phyloP scores from a whole-genome alignment of 495 filamentous ascomycete genomes.

The Hyphodiscus hymeniophilus region DNA sequence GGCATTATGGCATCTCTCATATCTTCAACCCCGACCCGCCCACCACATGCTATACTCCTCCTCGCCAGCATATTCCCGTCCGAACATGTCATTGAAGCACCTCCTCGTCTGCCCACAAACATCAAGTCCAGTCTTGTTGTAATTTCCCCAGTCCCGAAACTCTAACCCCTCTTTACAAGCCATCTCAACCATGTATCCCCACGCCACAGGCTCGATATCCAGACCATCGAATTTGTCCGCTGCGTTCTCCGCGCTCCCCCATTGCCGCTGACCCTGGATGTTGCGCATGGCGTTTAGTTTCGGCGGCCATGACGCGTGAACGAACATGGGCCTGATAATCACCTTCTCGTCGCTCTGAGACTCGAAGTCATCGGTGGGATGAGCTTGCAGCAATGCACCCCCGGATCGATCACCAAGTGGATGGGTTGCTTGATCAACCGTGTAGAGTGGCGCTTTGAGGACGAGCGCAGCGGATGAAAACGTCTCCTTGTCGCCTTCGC shows the following conservation, averaged over 20 bases:
- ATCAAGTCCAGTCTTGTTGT: not conserved
- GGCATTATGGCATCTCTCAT: no score
- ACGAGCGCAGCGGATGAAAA: constrained; percentile 48
- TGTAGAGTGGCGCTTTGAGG: constrained; percentile 18
- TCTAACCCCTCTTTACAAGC: constrained; percentile 1
- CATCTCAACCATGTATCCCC: constrained; percentile 8
- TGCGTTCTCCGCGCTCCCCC: not conserved
- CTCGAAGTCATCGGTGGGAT: not conserved
- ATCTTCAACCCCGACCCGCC: no score
- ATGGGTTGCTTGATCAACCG: not conserved
- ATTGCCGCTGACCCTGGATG: not conserved
- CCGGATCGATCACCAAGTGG: constrained; percentile 1
- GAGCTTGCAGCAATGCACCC: not conserved
- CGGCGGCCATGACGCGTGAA: constrained; percentile 7
- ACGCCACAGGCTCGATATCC: constrained; percentile 5
- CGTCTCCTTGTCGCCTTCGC: constrained; percentile 59
- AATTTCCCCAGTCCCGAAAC: constrained; percentile 5
- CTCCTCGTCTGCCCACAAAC: constrained; percentile 5
- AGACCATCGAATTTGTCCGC: not conserved
- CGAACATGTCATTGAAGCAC: not conserved
- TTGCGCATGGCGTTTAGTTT: constrained; percentile 7
- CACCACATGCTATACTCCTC: not conserved
- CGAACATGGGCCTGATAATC: constrained; percentile 5
- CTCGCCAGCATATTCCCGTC: not conserved
- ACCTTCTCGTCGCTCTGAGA: not conserved